Evolutionary conservation across 2,329 filamentous ascomycete genomes (phyloP), one percentile per base, ranked within the genome.

Genomic region (Ophiostoma piceae): DNA sequence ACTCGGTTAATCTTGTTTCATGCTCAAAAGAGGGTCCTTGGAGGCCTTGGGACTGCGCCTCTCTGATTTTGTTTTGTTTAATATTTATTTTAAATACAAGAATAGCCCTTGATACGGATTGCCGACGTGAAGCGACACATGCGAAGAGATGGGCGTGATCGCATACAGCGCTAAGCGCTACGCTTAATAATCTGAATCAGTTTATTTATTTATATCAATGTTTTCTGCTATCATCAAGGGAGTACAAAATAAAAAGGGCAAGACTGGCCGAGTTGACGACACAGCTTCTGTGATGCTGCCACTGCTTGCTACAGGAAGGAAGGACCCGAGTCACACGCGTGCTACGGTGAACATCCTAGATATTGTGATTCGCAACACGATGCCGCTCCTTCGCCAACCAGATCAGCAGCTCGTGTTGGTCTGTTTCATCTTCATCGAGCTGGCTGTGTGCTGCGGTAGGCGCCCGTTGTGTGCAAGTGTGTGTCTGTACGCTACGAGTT

Each of bases 1-100:
- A 26, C 22, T 57, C 22, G 51, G 51, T 57, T 57, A 57, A 57
- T 57, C 22, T 57, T 57, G 51, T 29, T 57, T 57, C 51, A 57
- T 26, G 51, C 51, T 57, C n/a, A n/a, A 57, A 57, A 57, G 51
- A 57, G 51, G 51, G 51, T 57, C 51, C 51, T 57, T 29, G 51
- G 22, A 57, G 51, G 51, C 51, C 51, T 57, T 57, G 51, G 19
- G 7, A 12, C 51, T 57, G 51, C 51, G 51, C 51, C 51, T 57
- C 51, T n/a, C 16, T 57, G 51, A 1, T 47, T 4, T 26, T 26
- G n/a, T 26, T 57, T 22, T 26, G 4, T 12, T 26, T 57, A 26
- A 3, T 8, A 3, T 29, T 26, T 3, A 26, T 26, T 41, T 41
- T 41, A 41, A 14, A 12, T 12, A 4, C 47, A 51, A 22, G 11